Conservation (phyloP, 1,284 basidiomycete species). For the Cryptococcus maquisensis region DNA sequence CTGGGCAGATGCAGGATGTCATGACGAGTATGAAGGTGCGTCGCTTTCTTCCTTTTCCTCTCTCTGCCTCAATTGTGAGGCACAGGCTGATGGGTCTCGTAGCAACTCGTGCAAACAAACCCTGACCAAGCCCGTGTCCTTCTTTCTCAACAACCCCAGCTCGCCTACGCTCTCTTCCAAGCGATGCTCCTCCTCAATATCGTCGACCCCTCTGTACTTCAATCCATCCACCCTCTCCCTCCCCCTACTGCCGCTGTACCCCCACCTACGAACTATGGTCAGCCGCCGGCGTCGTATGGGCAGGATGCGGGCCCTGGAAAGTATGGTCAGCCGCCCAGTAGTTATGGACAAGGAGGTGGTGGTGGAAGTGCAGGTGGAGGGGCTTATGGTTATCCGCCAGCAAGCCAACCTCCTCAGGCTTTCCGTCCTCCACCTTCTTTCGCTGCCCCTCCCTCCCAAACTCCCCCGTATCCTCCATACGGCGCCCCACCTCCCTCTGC, state of each 20-base stretch:
- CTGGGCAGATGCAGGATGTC: slow-evolving; percentile 87
- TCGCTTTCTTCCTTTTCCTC: slow-evolving; percentile 6
- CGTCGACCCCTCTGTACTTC: slow-evolving; percentile 78
- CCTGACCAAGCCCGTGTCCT: slow-evolving; percentile 84
- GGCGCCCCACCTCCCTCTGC: background rate
- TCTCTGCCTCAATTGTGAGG: background rate
- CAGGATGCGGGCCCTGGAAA: background rate
- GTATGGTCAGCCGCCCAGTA: background rate
- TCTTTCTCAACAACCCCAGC: slow-evolving; percentile 79
- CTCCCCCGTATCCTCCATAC: slow-evolving; percentile 32
- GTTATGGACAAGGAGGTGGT: slow-evolving; percentile 4
- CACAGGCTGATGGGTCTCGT: background rate
- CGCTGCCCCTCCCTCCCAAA: background rate
- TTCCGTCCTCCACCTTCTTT: slow-evolving; percentile 18
- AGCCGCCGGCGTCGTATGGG: slow-evolving; percentile 13
- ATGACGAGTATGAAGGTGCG: slow-evolving; percentile 93
- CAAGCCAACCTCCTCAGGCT: background rate
- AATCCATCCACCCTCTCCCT: slow-evolving; percentile 52
- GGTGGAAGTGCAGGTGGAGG: background rate
- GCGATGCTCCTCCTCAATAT: slow-evolving; percentile 91
- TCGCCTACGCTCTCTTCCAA: slow-evolving; percentile 95
- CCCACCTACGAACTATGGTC: slow-evolving; percentile 8
- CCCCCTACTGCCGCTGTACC: slow-evolving; percentile 27
- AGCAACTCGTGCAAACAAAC: slow-evolving; percentile 73
- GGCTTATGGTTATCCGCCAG: slow-evolving; percentile 12